Base-by-base conservation (phyloP, 1,284 basidiomycete species). In the Cyathus olla region DNA sequence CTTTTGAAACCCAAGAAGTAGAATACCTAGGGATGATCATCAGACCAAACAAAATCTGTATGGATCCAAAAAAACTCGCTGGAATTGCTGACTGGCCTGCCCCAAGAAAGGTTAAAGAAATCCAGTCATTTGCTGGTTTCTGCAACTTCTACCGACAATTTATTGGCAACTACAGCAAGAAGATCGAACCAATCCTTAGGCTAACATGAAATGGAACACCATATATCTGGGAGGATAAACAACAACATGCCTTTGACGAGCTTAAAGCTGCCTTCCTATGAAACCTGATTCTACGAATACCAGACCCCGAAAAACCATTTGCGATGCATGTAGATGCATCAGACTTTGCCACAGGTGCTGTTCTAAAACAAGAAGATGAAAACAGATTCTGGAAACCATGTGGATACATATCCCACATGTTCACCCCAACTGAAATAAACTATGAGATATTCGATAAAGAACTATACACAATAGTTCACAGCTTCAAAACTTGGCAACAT, bases 361-460 rank as follows among this genome's bases (percentile, higher is more conserved):
- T 56, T 5, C 54, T 56, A 5, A 39, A 21, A 44, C 27, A 56
- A 27, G 6, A 54, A 35, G 35, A 22, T 6, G 4, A 10, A 4
- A 27, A 56, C 28, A 39, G 40, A 17, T 13, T 44, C 27, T 58
- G 51, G 47, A 50, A 61, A 24, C 59, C 54, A 1, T 51, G 54
- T 31, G 40, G 51, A 2, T 66, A 44, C 56, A 15, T 57, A 46
- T 28, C 54, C 17, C 48, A 58, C 21, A 37, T 51, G 9, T 50
- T 65, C 22, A 28, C 3, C 3, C 5, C 31, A 8, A 21, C 50
- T 9, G 54, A 65, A 65, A 24, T 29, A 22, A 64, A 62, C 57
- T 62, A 62, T 47, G 39, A 62, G 40, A 65, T 65, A 19, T 59
- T 57, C 47, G 63, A 65, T 46, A 55, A 47, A 29, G 60, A 65